Percentiles rank a stretch among this genome's conserved stretches.
Evolutionary conservation across 169 alveolate species (phyloP).

Genomic region (Babesia bigemina): DNA sequence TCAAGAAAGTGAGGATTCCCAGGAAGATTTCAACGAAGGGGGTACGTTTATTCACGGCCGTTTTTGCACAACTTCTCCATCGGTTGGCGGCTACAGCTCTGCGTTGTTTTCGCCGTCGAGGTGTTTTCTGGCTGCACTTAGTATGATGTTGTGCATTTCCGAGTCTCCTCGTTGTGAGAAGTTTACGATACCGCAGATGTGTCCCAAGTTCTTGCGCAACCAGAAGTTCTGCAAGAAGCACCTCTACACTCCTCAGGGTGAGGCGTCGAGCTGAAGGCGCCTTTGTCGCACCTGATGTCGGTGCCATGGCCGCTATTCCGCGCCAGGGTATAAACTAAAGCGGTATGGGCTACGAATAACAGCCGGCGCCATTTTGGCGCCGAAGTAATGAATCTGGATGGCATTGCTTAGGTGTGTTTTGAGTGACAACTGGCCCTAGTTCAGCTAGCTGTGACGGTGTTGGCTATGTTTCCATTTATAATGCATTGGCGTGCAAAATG

Average conservation of each 20-base stretch:
- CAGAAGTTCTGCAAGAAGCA: slow-evolving; percentile 84
- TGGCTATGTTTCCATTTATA: too few species aligned
- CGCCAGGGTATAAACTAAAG: not conserved
- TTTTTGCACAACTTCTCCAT: not conserved
- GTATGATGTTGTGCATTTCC: not conserved
- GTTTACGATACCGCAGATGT: slow-evolving; percentile 62
- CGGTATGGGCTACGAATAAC: not conserved
- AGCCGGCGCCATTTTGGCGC: not conserved
- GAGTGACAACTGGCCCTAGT: too few species aligned
- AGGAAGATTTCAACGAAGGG: slow-evolving; percentile 83
- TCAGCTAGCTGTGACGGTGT: too few species aligned
- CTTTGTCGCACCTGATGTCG: not conserved
- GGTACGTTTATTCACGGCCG: slow-evolving; percentile 57
- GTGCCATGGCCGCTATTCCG: not conserved
- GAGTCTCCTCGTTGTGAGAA: not conserved
- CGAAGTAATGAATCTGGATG: not conserved
- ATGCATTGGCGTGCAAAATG: too few species aligned
- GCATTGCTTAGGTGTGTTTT: not conserved
- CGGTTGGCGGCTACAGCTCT: not conserved
- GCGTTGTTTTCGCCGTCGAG: not conserved
- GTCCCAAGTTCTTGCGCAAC: slow-evolving; percentile 85
- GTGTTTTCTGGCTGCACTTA: not conserved
- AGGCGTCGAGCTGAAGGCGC: slow-evolving; percentile 7
- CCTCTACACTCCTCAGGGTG: slow-evolving; percentile 55
- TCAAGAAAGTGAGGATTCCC: slow-evolving; percentile 75